These are phyloP conservation scores for Backusella tuberculispora DNA, from an alignment of 192 early-diverging fungal species.

Conservation along the genomic window DNA sequence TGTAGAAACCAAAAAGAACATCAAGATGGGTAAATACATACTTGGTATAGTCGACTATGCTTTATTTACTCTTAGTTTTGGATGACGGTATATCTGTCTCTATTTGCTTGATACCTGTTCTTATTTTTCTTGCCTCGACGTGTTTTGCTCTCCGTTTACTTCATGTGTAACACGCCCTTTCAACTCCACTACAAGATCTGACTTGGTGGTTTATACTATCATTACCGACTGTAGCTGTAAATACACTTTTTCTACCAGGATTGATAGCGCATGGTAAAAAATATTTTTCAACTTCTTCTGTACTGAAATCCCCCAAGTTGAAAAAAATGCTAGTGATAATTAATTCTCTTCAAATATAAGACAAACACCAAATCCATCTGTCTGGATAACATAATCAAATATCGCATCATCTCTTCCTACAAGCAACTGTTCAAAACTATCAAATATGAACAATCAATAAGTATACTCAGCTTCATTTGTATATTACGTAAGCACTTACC, in stretches of 20 bases:
- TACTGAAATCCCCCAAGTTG: not conserved
- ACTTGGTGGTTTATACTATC: not conserved
- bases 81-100: not conserved
- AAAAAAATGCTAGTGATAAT: not conserved
- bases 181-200: not conserved
- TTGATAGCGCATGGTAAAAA: not conserved
- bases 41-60: not conserved
- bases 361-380: not conserved
- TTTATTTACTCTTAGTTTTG: not conserved
- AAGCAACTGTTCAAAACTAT: too few relatives aligned
- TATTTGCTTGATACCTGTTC: not conserved
- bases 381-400: not conserved
- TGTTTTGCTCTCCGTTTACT: not conserved
- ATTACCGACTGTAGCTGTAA: not conserved
- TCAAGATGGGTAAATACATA: not conserved
- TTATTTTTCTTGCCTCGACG: not conserved
- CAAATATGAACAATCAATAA: too few relatives aligned
- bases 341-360: not conserved
- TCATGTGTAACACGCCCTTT: not conserved
- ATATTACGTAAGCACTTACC: too few relatives aligned
- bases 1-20: not conserved
- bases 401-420: not conserved
- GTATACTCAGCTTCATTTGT: too few relatives aligned
- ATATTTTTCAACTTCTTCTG: not conserved
- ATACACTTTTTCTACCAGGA: not conserved